Base-by-base conservation (phyloP, 768 basidiomycete species). In the Trametes gibbosa region DNA sequence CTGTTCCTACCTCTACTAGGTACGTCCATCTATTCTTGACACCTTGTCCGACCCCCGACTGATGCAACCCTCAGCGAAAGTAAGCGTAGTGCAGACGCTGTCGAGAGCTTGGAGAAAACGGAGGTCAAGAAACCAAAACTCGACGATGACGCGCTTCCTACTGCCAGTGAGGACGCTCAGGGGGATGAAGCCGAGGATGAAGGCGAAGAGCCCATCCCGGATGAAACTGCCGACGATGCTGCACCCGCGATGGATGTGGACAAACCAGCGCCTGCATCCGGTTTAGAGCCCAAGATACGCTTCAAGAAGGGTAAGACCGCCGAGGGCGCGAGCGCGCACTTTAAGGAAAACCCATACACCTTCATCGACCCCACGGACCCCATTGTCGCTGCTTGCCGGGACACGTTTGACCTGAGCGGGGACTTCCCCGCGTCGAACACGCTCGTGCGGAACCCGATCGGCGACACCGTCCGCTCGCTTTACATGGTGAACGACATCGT, bases 291-390 rank as follows among this genome's bases (percentile, higher is more conserved):
- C 32, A 66, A 64, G 40, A 61, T 62, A 2, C 61, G 61, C 25
- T 62, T 62, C 61, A 62, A 65, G 37, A 67, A 65, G 46, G 66
- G 62, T 17, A 66, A 66, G 56, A 61, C 50, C 12, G 50, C 61
- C 0, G 63, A 69, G 45, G 66, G 67, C 50, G 51, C 39, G 65
- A 48, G 70, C 62, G 24, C 76, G 68, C 64, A 71, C 62, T 66
- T 77, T 79, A 94, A 89, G 69, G 95, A 98, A 71, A 92, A 91
- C 70, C 95, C 95, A 1, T 97, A 90, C 70, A 92, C 89, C 0
- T 95, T 89, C 75, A 74, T 98, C 29, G 69, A 83, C 1, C 77
- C 84, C 2, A 76, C 85, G 58, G 88, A 97, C 67, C 85, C 85
- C 5, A 81, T 87, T 52, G 76, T 98, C 43, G 66, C 76, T 54